These are phyloP conservation scores for Komagataella populi DNA, from an alignment of 805 yeast genomes.

Conservation along the genomic window DNA sequence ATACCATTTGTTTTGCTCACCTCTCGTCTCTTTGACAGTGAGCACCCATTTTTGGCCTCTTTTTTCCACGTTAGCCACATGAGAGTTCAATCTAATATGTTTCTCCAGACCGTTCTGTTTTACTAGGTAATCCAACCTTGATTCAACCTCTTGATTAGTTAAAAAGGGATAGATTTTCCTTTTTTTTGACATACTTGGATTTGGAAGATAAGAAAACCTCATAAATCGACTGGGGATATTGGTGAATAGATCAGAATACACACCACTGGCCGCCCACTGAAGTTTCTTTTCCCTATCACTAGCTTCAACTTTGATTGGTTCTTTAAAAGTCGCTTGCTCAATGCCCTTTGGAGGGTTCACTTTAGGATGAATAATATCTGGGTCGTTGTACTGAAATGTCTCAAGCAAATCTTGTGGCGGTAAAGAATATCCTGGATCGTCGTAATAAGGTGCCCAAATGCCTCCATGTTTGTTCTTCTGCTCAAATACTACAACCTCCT, in stretches of 20 bases:
- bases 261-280: conserved; percentile 23
- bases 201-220: conserved; percentile 17
- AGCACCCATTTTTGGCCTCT: conserved; percentile 7
- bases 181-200: not conserved
- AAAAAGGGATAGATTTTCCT: not conserved
- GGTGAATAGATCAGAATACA: conserved; percentile 24
- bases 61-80: conserved; percentile 4
- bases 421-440: conserved; percentile 9
- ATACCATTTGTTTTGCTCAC: conserved; percentile 11
- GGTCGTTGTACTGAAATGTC: conserved; percentile 4
- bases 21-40: conserved; percentile 4
- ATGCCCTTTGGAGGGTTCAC: conserved; percentile 4
- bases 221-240: conserved; percentile 25
- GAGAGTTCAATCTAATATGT: not conserved
- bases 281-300: conserved; percentile 3
- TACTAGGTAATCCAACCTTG: conserved; percentile 3
- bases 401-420: conserved; percentile 5
- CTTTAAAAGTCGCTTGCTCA: conserved; percentile 16
- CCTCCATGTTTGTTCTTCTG: conserved; percentile 24
- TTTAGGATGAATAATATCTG: conserved; percentile 6
- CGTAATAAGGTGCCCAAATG: conserved; percentile 18
- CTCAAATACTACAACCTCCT: conserved; percentile 24
- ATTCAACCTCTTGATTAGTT: conserved; percentile 4
- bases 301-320: conserved; percentile 15
- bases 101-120: not conserved